Base-by-base conservation (phyloP, 2,329 filamentous ascomycete genomes). In the Hypomyces perniciosus region DNA sequence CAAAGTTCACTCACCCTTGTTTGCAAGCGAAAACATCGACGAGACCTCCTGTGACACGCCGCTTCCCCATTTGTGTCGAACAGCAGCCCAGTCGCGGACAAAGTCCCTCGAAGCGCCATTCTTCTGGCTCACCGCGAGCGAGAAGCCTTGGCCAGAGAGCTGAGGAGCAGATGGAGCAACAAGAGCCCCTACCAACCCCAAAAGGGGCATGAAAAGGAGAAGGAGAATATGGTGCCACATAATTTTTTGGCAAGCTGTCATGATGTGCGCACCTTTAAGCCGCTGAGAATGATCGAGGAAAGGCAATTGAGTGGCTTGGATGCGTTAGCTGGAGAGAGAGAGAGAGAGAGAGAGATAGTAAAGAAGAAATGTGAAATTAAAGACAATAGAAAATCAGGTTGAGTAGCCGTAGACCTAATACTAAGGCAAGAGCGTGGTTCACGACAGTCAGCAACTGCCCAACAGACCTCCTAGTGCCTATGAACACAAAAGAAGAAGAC, bases 21-120 rank as follows among this genome's bases (percentile, higher is more conserved):
- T 56, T 2, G 58, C 55, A n/a, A 69, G 58, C 5, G 62, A 60
- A 48, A 68, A 61, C 2, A 55, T 54, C 6, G 57, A 53, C 8
- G 57, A 13, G 9, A 57, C 50, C 5, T 59, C 53, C 20, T 50
- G 47, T 0, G 62, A 50, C 30, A 60, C 50, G 3, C 53, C 56
- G 7, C 56, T 61, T 5, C 66, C 68, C 68, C 68, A 70, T 60
- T 67, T 68, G 54, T 59, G 55, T 12, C 60, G 62, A 5, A 61
- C 65, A 9, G 65, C 64, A 6, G 59, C 61, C 62, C 63, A 68
- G 37, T 69, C 68, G 13, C 57, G 58, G 9, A 63, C 54, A 54
- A 68, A 70, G 48, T 68, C 56, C 12, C 61, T 59, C 50, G 60
- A 59, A n/a, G 52, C 55, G 9, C 52, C 46, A 8, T 48, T 48